Evolutionary conservation across 495 filamentous ascomycete genomes (phyloP), one percentile per base, ranked within the genome.

Genomic region (Pseudomonodictys pantanalensis): DNA sequence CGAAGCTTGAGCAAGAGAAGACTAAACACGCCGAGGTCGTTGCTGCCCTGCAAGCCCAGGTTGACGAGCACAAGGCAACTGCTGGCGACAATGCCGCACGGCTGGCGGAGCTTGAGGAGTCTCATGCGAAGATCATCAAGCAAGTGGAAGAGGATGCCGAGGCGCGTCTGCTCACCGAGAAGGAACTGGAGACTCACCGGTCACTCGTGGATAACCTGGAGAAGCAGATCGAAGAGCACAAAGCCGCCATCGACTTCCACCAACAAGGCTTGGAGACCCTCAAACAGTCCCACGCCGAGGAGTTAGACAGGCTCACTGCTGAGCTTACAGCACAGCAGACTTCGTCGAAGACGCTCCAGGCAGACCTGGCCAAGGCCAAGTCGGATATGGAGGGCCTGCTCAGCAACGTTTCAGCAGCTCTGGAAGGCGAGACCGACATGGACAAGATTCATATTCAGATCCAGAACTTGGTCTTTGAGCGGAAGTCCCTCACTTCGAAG

Each of bases 31-130:
- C 86, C 53, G 80, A 86, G 32, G 69, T 86, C 33, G 79, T 95
- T 28, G 76, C 80, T 28, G 75, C 77, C 28, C 73, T 99, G 39
- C 87, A 88, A 59, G 78, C 75, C 53, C 83, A 92, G 64, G 86
- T 97, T 55, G 85, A 90, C 26, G 83, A 88, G 57, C 89, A 95
- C 72, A 91, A 88, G 74, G 70, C 79, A 15, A 82, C 86, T 2
- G 67, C 73, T 2, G 48, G 28, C 32, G 66, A 64, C 49, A 73
- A 77, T 52, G 70, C 71, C 44, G 48, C 65, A 38, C 74, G 72
- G 45, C 70, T 80, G 53, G 71, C 73, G 32, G 69, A 76, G 48
- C 69, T 80, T 8, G 78, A 79, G 65, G 65, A 72, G 23, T 72
- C 74, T 2, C 75, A 80, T 60, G 64, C 67, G 39, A 72, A 67